phyloP scores from a whole-genome alignment of 345 rosid species.

The Noccaea caerulescens region DNA sequence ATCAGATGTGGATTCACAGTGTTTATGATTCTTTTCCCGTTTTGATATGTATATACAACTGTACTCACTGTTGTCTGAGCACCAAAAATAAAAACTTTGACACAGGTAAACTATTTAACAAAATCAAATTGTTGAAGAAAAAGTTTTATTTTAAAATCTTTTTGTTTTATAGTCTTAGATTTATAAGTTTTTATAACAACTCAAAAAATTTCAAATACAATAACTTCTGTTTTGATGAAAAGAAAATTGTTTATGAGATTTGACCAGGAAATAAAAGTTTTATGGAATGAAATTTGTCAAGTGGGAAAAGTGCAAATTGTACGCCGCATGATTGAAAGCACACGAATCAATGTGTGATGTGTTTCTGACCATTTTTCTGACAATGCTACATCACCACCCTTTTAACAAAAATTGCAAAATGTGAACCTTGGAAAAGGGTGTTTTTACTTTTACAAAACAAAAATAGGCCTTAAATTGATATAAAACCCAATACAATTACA shows the following conservation, averaged over 20 bases:
- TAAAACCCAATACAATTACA: background rate
- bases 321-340: constrained; percentile 30
- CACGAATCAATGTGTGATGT: constrained; percentile 38
- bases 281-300: background rate
- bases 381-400: constrained; percentile 6
- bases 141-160: too few relatives aligned
- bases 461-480: constrained; percentile 24
- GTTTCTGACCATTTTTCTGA: constrained; percentile 1
- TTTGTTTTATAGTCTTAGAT: background rate
- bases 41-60: background rate
- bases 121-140: background rate
- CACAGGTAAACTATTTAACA: background rate
- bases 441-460: background rate
- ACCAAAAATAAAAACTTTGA: background rate
- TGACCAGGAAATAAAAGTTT: background rate
- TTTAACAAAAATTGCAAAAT: background rate
- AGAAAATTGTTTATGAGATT: background rate
- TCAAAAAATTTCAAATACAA: background rate
- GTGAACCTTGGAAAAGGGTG: background rate
- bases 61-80: background rate
- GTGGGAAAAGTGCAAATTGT: constrained; percentile 34
- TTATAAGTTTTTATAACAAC: background rate
- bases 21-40: background rate
- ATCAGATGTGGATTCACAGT: background rate
- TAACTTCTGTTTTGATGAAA: background rate